phyloP scores from a whole-genome alignment of 495 filamentous ascomycete genomes.

The Penicillium lividum region DNA sequence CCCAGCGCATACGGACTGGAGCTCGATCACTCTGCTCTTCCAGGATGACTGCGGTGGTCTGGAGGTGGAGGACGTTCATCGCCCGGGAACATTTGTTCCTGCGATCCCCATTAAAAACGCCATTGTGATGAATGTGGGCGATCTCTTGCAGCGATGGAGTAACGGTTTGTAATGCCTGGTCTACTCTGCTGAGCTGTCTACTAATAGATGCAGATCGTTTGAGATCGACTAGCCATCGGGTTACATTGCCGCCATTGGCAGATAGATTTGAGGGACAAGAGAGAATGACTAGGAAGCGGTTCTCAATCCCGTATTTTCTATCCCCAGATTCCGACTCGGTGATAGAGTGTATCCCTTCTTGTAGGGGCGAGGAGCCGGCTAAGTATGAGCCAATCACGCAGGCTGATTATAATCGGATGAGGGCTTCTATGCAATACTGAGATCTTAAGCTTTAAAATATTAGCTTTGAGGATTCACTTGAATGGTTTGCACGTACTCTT shows the following conservation, averaged over 20 bases:
- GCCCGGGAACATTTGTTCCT: constrained; percentile 52
- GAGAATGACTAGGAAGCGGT: constrained; percentile 53
- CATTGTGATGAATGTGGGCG: constrained; percentile 60
- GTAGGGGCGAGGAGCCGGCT: constrained; percentile 38
- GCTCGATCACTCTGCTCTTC: constrained; percentile 53
- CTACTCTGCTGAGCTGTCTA: neutral
- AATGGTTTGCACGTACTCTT: neutral
- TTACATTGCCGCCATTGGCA: constrained; percentile 42
- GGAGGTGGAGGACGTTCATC: constrained; percentile 56
- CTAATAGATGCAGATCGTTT: constrained; percentile 42
- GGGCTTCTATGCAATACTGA: constrained; percentile 53
- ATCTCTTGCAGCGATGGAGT: constrained; percentile 62
- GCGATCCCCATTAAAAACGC: constrained; percentile 51
- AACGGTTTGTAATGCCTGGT: constrained; percentile 42
- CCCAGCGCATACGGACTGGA: constrained; percentile 56
- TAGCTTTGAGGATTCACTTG: neutral
- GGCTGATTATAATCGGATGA: constrained; percentile 52
- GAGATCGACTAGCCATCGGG: constrained; percentile 58
- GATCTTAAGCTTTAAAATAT: neutral
- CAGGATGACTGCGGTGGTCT: constrained; percentile 55
- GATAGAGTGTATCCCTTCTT: constrained; percentile 59
- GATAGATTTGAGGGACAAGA: constrained; percentile 38
- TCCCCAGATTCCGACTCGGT: constrained; percentile 53
- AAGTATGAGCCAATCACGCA: constrained; percentile 57
- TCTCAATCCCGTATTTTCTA: constrained; percentile 66